Evolutionary conservation across 2,329 filamentous ascomycete species (phyloP).

Genomic region (Epichloe amarillans): DNA sequence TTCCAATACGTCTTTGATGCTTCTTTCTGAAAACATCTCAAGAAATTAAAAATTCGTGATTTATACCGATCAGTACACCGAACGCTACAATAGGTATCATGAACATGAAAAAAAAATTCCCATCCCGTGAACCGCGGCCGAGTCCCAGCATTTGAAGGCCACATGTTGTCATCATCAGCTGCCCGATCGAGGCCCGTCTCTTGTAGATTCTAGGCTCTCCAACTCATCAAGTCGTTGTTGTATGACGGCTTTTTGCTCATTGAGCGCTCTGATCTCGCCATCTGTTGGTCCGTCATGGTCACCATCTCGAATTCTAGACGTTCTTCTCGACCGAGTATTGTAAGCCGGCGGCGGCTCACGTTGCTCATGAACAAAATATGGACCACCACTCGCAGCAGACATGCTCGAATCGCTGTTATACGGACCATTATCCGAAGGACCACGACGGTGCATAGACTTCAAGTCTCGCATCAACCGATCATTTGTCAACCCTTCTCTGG

Average conservation of each 20-base stretch:
- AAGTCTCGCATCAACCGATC: conserved; percentile 6
- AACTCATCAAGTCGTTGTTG: conserved; percentile 23
- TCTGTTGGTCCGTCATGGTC: conserved; percentile 11
- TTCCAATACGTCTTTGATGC: too few relatives aligned
- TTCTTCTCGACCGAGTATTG: conserved; percentile 14
- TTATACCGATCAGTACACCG: too few relatives aligned
- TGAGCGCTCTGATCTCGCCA: conserved; percentile 19
- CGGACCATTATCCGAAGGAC: background rate
- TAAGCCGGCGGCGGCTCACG: conserved; percentile 20
- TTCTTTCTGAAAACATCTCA: too few relatives aligned
- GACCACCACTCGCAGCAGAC: background rate
- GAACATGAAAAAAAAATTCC: too few relatives aligned
- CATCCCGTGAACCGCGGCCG: too few relatives aligned
- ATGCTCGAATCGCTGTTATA: conserved; percentile 2
- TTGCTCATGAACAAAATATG: background rate
- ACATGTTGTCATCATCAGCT: background rate
- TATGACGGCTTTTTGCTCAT: conserved; percentile 22
- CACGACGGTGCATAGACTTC: conserved; percentile 3
- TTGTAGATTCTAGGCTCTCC: conserved; percentile 8
- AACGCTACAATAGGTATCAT: too few relatives aligned
- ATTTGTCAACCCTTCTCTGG: conserved; percentile 9
- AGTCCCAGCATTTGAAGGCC: background rate
- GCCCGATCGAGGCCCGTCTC: background rate
- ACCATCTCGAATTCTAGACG: conserved; percentile 11
- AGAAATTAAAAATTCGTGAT: too few relatives aligned